Evolutionary conservation across 228 moss, liverwort and hornwort species (phyloP), one percentile per base, ranked within the genome.

Genomic region (Sphagnum magellanicum): DNA sequence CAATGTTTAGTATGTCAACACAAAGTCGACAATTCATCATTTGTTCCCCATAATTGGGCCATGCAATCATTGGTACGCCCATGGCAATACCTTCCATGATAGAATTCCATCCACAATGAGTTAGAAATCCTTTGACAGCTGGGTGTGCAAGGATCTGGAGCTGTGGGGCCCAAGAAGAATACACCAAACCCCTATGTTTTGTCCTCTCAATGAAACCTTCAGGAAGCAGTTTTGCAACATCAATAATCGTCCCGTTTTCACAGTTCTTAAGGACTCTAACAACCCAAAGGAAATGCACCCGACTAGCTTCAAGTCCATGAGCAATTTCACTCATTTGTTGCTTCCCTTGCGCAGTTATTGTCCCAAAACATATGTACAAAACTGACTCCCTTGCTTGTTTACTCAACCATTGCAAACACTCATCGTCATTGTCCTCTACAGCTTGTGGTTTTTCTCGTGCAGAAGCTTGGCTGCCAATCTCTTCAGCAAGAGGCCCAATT

Each of bases 31-130:
- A 74, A 59, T 70, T 87, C 0, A 83, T 47, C 59, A 75, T 66
- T 71, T 92, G 89, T 68, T 89, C 89, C 6, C 87, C 87, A 4
- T 48, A n/a, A 16, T 61, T 63, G 5, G 91, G 89, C 84, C 89
- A 91, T 4, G 73, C 60, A 8, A 91, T 74, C 60, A 91, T 66
- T 4, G 87, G 89, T n/a, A 89, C 87, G 2, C 91, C 83, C 0
- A 74, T 73, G 46, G 51, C 60, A 0, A 87, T 48, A 4, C 84
- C 48, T 65, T 89, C 89, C 0, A 87, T 68, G 0, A 49, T 58
- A 4, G 88, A 91, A 16, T 91, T 89, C 91, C 91, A 91, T 8
- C 91, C 89, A 9, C 78, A 84, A 32, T 87, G 91, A 10, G 82
- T 81, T 48, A 91, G 59, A 51, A 89, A 91, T 0, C 81, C 91